Conservation (phyloP, 345 rosid genomes). For the Salix udensis region DNA sequence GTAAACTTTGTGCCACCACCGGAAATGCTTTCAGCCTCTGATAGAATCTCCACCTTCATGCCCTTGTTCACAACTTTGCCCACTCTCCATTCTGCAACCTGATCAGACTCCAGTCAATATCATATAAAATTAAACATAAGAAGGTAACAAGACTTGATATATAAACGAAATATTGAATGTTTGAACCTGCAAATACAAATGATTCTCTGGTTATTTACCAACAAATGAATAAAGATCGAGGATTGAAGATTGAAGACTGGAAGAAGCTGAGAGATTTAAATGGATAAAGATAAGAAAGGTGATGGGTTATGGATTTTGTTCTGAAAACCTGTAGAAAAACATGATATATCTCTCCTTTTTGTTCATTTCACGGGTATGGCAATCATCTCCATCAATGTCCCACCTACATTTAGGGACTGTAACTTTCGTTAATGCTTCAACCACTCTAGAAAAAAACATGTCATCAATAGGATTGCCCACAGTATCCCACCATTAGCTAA, state of each 20-base stretch:
- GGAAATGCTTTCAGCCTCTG: constrained; percentile 9
- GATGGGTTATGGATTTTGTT: background rate
- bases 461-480: constrained; percentile 1
- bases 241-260: background rate
- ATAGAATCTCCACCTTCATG: constrained; percentile 41
- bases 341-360: background rate
- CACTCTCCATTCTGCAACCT: constrained; percentile 29
- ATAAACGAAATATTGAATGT: background rate
- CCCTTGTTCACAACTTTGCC: constrained; percentile 16
- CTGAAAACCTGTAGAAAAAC: background rate
- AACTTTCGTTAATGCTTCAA: constrained; percentile 35
- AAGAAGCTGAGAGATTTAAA: background rate
- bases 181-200: background rate
- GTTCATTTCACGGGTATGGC: constrained; percentile 25
- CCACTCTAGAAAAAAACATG: constrained; percentile 19
- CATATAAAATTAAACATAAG: background rate
- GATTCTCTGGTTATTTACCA: background rate
- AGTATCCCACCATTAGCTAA: background rate
- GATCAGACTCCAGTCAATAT: background rate
- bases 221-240: background rate
- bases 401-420: constrained; percentile 22
- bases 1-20: constrained; percentile 3
- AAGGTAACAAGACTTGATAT: background rate
- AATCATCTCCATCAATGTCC: constrained; percentile 27
- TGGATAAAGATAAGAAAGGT: constrained; percentile 3